Evolutionary conservation across 805 yeast species (phyloP).

Genomic region (Candida coleopterorum): DNA sequence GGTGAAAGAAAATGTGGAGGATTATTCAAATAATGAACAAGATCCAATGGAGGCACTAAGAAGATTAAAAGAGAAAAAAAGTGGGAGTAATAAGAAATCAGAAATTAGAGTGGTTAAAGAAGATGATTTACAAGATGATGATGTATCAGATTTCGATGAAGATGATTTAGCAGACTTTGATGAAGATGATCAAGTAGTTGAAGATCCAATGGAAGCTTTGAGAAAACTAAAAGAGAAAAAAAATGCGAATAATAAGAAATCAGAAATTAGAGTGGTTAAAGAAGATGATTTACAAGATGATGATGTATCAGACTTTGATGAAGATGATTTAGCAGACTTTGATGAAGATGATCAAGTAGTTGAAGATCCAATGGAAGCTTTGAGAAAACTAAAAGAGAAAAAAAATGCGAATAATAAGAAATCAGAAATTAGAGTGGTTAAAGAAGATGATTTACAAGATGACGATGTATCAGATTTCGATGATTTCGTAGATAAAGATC

Average conservation of each 20-base stretch:
- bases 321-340: slow-evolving; percentile 7
- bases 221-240: slow-evolving; percentile 14
- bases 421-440: slow-evolving; percentile 20
- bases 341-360: slow-evolving; percentile 17
- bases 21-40: slow-evolving; percentile 16
- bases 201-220: slow-evolving; percentile 13
- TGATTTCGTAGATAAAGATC: slow-evolving; percentile 11
- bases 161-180: slow-evolving; percentile 11
- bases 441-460: slow-evolving; percentile 26
- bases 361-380: slow-evolving; percentile 21
- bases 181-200: slow-evolving; percentile 12
- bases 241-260: not conserved
- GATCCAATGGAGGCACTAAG: slow-evolving; percentile 21
- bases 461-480: slow-evolving; percentile 16
- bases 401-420: slow-evolving; percentile 9
- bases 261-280: slow-evolving; percentile 19
- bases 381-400: slow-evolving; percentile 12
- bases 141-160: slow-evolving; percentile 13
- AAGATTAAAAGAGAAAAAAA: slow-evolving; percentile 12
- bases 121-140: slow-evolving; percentile 26
- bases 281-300: slow-evolving; percentile 25
- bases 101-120: slow-evolving; percentile 25
- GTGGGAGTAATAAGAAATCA: slow-evolving; percentile 6
- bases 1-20: slow-evolving; percentile 25
- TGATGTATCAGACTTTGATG: slow-evolving; percentile 23